Evolutionary conservation across 2,329 filamentous ascomycete species (phyloP).

Genomic region (Nannizziopsis arthrosporioides): DNA sequence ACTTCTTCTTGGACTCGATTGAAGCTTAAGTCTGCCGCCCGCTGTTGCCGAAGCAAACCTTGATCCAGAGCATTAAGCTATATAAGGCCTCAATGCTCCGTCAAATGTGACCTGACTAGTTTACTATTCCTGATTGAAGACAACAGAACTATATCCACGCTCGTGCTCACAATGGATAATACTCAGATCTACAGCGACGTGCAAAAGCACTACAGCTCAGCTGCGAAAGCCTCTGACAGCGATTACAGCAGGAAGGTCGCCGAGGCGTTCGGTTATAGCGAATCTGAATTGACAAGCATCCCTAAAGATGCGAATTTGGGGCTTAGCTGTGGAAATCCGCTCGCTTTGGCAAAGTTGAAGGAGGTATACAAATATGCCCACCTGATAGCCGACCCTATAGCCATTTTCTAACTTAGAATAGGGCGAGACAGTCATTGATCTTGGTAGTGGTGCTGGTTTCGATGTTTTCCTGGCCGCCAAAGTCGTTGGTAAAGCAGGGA

Average conservation of each 20-base stretch:
- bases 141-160: neutral
- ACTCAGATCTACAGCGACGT: slow-evolving; percentile 15
- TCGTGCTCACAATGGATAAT: slow-evolving; percentile 11
- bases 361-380: slow-evolving; percentile 25
- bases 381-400: neutral
- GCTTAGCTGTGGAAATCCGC: slow-evolving; percentile 44
- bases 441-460: slow-evolving; percentile 48
- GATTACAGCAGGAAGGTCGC: slow-evolving; percentile 36
- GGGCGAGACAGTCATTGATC: slow-evolving; percentile 48
- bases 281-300: slow-evolving; percentile 37
- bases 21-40: no score
- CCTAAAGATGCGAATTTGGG: slow-evolving; percentile 43
- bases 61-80: no score
- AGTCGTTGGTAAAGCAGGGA: slow-evolving; percentile 40
- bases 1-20: no score
- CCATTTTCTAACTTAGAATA: slow-evolving; percentile 18
- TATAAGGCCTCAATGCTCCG: neutral
- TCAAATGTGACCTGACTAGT: neutral
- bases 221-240: slow-evolving; percentile 24
- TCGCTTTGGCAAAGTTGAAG: slow-evolving; percentile 38
- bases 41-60: no score
- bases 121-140: neutral
- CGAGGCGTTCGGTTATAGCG: slow-evolving; percentile 43
- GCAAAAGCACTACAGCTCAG: slow-evolving; percentile 17
- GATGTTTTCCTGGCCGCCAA: slow-evolving; percentile 46